phyloP scores from a whole-genome alignment of 495 filamentous ascomycete genomes.

The Rostrohypoxylon terebratum region DNA sequence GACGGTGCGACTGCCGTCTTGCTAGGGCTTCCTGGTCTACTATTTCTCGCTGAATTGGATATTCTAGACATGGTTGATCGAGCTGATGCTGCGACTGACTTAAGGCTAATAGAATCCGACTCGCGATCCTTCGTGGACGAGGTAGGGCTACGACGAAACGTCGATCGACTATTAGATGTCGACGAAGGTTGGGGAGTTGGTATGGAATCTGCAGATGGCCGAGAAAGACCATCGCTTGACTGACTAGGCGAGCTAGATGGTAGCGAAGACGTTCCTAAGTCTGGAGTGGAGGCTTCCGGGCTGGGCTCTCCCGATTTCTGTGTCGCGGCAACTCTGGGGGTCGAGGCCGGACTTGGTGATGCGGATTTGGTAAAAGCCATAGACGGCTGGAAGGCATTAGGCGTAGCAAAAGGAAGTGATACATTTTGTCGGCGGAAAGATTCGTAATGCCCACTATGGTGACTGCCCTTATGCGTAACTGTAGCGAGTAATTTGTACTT shows the following conservation, averaged over 20 bases:
- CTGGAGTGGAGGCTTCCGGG: conserved; percentile 55
- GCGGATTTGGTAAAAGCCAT: conserved; percentile 72
- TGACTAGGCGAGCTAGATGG: conserved; percentile 43
- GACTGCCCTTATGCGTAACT: conserved; percentile 94
- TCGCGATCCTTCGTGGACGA: conserved; percentile 45
- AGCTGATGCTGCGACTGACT: conserved; percentile 58
- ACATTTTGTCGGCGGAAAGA: conserved; percentile 90
- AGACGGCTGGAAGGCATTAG: conserved; percentile 76
- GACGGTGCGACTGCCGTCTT: conserved; percentile 48
- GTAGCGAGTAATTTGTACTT: conserved; percentile 88
- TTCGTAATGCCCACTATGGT: conserved; percentile 97
- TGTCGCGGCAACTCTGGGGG: conserved; percentile 53
- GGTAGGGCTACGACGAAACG: conserved; percentile 39
- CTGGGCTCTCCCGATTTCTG: conserved; percentile 49
- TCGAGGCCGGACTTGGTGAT: conserved; percentile 52
- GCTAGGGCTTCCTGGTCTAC: conserved; percentile 39
- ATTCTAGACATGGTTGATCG: conserved; percentile 56
- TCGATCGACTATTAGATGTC: conserved; percentile 33
- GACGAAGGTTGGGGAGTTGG: conserved; percentile 29
- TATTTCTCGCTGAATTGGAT: conserved; percentile 47
- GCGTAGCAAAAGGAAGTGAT: conserved; percentile 77
- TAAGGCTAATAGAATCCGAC: conserved; percentile 54
- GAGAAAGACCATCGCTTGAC: conserved; percentile 42
- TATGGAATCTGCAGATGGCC: conserved; percentile 41
- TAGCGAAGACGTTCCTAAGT: conserved; percentile 49